These are phyloP conservation scores for Capsaspora owczarzaki DNA, from an alignment of 78 protist species.

Conservation along the genomic window DNA sequence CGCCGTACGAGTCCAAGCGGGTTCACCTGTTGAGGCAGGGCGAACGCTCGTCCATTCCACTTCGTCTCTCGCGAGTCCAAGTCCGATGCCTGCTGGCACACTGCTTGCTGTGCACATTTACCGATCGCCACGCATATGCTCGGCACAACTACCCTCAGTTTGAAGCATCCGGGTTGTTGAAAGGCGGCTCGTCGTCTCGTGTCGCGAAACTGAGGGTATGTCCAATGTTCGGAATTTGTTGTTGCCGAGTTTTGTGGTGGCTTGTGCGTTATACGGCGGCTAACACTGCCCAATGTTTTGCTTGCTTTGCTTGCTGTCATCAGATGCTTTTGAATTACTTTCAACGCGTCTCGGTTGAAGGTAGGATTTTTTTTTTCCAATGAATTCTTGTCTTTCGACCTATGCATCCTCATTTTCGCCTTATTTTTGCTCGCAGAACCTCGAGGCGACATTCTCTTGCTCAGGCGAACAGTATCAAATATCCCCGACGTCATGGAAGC, in stretches of 20 bases:
- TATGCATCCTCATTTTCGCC: too few species aligned
- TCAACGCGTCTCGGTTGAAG: neutral
- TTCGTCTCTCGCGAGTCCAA: constrained; percentile 10
- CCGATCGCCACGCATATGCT: neutral
- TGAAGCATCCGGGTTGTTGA: neutral
- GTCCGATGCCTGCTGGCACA: neutral
- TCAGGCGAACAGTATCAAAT: constrained; percentile 3
- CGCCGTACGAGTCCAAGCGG: too few species aligned
- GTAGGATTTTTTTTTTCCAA: neutral
- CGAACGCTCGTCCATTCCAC: too few species aligned
- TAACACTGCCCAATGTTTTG: too few species aligned
- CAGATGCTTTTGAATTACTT: constrained; percentile 3
- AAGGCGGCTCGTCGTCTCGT: too few species aligned
- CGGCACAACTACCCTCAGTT: neutral
- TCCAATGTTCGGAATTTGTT: neutral
- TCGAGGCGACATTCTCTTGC: too few species aligned
- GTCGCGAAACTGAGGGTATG: too few species aligned
- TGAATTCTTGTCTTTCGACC: too few species aligned
- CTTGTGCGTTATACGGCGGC: too few species aligned
- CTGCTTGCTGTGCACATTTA: constrained; percentile 1
- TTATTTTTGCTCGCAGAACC: too few species aligned
- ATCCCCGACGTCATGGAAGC: neutral
- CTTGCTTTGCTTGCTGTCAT: too few species aligned
- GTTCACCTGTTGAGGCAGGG: too few species aligned
- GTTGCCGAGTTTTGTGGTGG: neutral